Base-by-base conservation (phyloP, 768 basidiomycete species). In the Pleurotus eryngii region DNA sequence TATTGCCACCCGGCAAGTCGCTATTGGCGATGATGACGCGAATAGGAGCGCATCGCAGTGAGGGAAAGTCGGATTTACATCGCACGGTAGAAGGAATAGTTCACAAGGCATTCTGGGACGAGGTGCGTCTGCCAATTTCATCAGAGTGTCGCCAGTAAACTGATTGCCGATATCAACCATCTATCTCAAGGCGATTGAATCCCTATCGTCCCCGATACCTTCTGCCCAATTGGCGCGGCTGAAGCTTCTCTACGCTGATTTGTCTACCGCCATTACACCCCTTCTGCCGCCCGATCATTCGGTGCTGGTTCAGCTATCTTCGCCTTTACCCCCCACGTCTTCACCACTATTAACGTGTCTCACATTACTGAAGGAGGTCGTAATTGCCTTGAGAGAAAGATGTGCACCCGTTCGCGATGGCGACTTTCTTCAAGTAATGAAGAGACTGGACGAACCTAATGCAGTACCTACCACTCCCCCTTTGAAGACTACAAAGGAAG, bases 1-100 rank as follows among this genome's bases (percentile, higher is more conserved):
- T 87, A 6, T 70, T 90, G n/a, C 86, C 89, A 2, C 80, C 84
- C 1, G 86, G 85, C 50, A 91, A 91, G 68, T 87, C 87, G 0
- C 71, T 90, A 3, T 68, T 90, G 3, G 87, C 89, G 6, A 79
- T 85, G 73, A 72, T 90, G 68, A 65, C 70, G 18, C 71, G 71
- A 46, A 65, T 68, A 39, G 71, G 64, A 47, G 62, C 68, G 27
- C 60, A 57, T 39, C 53, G 59, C 26, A 58, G 57, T 11, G 59
- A 62, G 11, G 61, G 61, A 22, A 20, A 49, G 18, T 35, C 60
- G 49, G 35, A 61, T 5, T 9, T 78, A 8, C 71, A 72, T 8
- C 68, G 73, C 11, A 68, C 81, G 40, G 81, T 83, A 11, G 76
- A 78, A 57, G 74, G 78, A 57, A 81, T 82, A 5, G 79, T 82